These are phyloP conservation scores for Phytomonas serpens DNA, from an alignment of 208 protist species.

Conservation along the genomic window DNA sequence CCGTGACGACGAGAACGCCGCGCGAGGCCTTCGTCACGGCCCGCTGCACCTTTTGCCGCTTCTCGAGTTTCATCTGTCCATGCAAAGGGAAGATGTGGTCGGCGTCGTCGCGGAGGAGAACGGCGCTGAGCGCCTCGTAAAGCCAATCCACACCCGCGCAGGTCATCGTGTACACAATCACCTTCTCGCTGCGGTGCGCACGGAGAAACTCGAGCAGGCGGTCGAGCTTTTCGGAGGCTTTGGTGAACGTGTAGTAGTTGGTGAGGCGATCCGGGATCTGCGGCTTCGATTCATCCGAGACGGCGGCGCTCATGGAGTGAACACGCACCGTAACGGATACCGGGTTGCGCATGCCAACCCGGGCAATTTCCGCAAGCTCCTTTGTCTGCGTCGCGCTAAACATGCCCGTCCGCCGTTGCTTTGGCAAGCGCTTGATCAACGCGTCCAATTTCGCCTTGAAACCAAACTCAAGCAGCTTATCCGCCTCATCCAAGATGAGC, in stretches of 20 bases:
- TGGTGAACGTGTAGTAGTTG: conserved; percentile 82
- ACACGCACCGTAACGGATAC: conserved; percentile 80
- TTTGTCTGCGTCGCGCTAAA: conserved; percentile 92
- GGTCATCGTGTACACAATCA: conserved; percentile 91
- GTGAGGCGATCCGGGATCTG: conserved; percentile 82
- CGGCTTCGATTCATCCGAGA: conserved; percentile 43
- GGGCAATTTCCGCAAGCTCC: conserved; percentile 81
- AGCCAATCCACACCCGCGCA: conserved; percentile 91
- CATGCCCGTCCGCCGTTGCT: conserved; percentile 88
- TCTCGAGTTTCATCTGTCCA: conserved; percentile 88
- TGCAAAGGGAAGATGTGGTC: conserved; percentile 83
- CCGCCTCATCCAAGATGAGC: conserved; percentile 91
- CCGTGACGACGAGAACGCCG: conserved; percentile 95
- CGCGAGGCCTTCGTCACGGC: conserved; percentile 41
- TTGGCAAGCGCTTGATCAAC: conserved; percentile 82
- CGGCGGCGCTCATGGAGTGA: conserved; percentile 32
- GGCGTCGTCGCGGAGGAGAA: conserved; percentile 50
- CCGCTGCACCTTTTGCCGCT: conserved; percentile 77
- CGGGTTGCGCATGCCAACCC: conserved; percentile 87
- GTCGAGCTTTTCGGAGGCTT: conserved; percentile 81
- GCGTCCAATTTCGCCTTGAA: conserved; percentile 90
- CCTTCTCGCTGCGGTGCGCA: conserved; percentile 58
- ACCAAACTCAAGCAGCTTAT: conserved; percentile 90
- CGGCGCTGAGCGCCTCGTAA: conserved; percentile 51
- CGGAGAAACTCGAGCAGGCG: conserved; percentile 72